A percentile compares a stretch with the other conserved stretches of the same genome.
Evolutionary conservation across 2,329 filamentous ascomycete genomes (phyloP).

Genomic region (Elsinoe necatrix): DNA sequence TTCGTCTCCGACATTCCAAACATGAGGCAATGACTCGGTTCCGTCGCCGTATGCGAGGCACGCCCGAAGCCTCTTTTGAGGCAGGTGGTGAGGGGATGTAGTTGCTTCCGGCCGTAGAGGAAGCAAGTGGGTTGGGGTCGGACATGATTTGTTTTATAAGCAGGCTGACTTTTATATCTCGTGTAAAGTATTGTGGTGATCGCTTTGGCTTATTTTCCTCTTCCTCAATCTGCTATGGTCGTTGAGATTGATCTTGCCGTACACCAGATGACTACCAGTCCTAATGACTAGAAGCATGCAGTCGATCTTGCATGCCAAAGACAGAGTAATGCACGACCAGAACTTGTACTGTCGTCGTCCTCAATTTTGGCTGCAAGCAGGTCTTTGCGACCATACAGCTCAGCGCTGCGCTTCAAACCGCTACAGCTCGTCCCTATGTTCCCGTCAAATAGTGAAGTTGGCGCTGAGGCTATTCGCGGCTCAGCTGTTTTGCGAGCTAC

Average conservation of each 20-base stretch:
- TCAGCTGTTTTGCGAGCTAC: neutral
- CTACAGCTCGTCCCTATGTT: neutral
- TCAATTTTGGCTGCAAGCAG: neutral
- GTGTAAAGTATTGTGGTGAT: neutral
- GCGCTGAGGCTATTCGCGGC: neutral
- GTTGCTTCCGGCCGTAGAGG: slow-evolving; percentile 14
- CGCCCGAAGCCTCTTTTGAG: slow-evolving; percentile 14
- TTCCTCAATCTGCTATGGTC: neutral
- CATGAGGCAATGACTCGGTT: slow-evolving; percentile 62
- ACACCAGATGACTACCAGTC: neutral
- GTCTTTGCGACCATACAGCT: neutral
- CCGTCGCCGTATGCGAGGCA: slow-evolving; percentile 43
- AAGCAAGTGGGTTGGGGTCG: neutral
- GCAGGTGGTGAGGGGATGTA: slow-evolving; percentile 18
- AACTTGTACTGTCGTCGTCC: neutral
- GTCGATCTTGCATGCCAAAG: neutral
- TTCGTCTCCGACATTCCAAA: slow-evolving; percentile 63
- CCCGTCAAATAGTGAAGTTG: neutral
- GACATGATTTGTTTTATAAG: slow-evolving; percentile 5
- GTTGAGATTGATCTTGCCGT: neutral
- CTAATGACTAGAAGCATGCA: neutral
- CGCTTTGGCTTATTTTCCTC: neutral
- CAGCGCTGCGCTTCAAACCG: neutral
- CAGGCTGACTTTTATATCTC: neutral
- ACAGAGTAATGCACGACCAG: neutral